These are phyloP conservation scores for Hyaloperonospora arabidopsidis DNA, from an alignment of 352 stramenopile species.

Conservation along the genomic window DNA sequence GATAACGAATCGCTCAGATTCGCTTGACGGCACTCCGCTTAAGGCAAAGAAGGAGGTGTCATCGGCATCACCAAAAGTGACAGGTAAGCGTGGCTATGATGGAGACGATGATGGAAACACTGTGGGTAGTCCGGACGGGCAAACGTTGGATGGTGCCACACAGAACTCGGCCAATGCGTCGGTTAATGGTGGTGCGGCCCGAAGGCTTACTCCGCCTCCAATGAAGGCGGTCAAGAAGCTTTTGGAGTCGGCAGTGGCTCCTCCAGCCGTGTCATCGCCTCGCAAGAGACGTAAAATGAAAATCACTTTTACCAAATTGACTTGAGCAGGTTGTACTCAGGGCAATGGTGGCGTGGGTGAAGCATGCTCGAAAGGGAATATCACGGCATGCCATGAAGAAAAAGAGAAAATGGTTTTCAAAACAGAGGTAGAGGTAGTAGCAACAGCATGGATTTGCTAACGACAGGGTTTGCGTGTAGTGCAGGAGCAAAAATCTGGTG, in stretches of 20 bases:
- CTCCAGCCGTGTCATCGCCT: constrained; percentile 49
- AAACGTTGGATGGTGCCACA: constrained; percentile 14
- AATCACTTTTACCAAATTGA: constrained; percentile 87
- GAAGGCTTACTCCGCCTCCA: constrained; percentile 21
- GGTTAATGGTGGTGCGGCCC: constrained; percentile 23
- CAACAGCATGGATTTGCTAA: constrained; percentile 16
- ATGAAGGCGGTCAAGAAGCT: constrained; percentile 44
- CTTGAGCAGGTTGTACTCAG: constrained; percentile 46
- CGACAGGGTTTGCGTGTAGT: too few species aligned
- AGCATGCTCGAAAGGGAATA: constrained; percentile 37
- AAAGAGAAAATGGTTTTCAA: constrained; percentile 27
- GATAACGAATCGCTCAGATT: constrained; percentile 10
- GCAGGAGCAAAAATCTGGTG: constrained; percentile 2
- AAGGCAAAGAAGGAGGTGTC: constrained; percentile 29
- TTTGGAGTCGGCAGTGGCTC: constrained; percentile 29
- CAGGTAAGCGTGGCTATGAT: constrained; percentile 42
- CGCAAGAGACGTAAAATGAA: constrained; percentile 89
- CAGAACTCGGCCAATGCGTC: constrained; percentile 24
- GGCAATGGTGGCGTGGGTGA: constrained; percentile 21
- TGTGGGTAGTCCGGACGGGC: constrained; percentile 16
- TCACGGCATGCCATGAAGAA: constrained; percentile 25
- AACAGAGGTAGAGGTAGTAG: constrained; percentile 27
- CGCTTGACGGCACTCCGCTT: constrained; percentile 20
- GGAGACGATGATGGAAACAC: constrained; percentile 13
- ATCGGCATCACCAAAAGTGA: constrained; percentile 16